Conservation (phyloP, 1,139 yeast species). For the Suhomyces bokatorum region DNA sequence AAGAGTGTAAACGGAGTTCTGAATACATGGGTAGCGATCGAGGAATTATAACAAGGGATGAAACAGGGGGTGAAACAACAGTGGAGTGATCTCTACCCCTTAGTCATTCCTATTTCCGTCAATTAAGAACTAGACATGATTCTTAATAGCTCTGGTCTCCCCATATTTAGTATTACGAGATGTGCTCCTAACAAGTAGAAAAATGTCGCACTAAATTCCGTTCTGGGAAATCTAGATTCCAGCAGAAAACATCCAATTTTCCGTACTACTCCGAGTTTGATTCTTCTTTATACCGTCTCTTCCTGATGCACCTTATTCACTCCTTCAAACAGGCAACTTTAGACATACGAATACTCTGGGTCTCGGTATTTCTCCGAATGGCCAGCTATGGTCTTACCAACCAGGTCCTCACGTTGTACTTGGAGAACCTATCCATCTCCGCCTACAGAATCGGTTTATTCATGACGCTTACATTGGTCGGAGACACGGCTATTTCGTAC, state of each 20-base stretch:
- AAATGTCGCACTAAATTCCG: too few species aligned
- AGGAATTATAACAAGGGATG: too few species aligned
- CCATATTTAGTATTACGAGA: too few species aligned
- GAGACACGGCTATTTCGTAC: conserved; percentile 76
- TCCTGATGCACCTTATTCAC: conserved; percentile 26
- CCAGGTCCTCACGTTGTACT: conserved; percentile 72
- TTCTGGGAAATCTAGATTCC: not conserved
- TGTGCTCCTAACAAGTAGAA: too few species aligned
- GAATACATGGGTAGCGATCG: too few species aligned
- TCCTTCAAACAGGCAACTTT: conserved; percentile 30
- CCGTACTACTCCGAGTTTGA: not conserved
- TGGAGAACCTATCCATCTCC: conserved; percentile 54
- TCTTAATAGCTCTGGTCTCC: too few species aligned
- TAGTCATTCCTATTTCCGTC: too few species aligned
- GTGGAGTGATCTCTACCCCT: too few species aligned
- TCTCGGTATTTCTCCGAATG: conserved; percentile 70
- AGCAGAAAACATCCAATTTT: not conserved
- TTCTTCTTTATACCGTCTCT: too few species aligned
- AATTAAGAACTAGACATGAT: too few species aligned
- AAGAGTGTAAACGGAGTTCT: too few species aligned
- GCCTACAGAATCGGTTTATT: conserved; percentile 71
- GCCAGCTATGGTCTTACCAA: conserved; percentile 80
- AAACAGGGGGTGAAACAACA: too few species aligned
- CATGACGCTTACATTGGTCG: conserved; percentile 79
- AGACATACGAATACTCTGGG: conserved; percentile 70